Evolutionary conservation across 2,329 filamentous ascomycete species (phyloP).

Genomic region (Byssothecium circinans): DNA sequence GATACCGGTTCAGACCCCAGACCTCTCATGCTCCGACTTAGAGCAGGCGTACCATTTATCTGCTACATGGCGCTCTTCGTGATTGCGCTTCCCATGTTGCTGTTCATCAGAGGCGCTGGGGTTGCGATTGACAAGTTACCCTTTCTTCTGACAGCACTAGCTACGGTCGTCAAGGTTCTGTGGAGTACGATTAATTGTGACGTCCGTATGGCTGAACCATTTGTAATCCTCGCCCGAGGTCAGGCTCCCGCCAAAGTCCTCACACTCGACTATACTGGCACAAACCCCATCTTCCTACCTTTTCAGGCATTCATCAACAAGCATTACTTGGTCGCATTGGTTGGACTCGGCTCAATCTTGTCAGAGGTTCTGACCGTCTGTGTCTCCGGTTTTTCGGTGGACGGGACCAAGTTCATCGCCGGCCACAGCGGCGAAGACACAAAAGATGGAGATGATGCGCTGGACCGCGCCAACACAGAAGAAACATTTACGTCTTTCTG

Average conservation of each 20-base stretch:
- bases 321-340: constrained; percentile 66
- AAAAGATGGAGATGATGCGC: constrained; percentile 11
- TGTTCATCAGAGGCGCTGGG: constrained; percentile 60
- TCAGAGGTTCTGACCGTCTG: constrained; percentile 73
- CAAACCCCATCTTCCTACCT: constrained; percentile 68
- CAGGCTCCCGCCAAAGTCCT: constrained; percentile 67
- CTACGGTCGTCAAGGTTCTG: constrained; percentile 66
- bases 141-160: constrained; percentile 66
- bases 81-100: constrained; percentile 61
- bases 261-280: constrained; percentile 71
- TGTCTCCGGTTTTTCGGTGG: constrained; percentile 66
- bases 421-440: constrained; percentile 25
- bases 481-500: constrained; percentile 63
- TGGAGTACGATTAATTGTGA: constrained; percentile 71
- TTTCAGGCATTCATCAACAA: constrained; percentile 64
- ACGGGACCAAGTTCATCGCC: constrained; percentile 55
- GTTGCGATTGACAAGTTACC: constrained; percentile 63
- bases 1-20: constrained; percentile 57
- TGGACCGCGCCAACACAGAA: constrained; percentile 38
- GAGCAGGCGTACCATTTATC: constrained; percentile 64
- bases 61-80: constrained; percentile 59
- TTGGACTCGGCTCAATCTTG: constrained; percentile 71
- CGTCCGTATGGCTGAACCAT: constrained; percentile 51
- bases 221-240: constrained; percentile 57
- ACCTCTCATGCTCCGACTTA: constrained; percentile 66